phyloP scores from a whole-genome alignment of 2,329 filamentous ascomycete species.

The Trichophaea hybrida region DNA sequence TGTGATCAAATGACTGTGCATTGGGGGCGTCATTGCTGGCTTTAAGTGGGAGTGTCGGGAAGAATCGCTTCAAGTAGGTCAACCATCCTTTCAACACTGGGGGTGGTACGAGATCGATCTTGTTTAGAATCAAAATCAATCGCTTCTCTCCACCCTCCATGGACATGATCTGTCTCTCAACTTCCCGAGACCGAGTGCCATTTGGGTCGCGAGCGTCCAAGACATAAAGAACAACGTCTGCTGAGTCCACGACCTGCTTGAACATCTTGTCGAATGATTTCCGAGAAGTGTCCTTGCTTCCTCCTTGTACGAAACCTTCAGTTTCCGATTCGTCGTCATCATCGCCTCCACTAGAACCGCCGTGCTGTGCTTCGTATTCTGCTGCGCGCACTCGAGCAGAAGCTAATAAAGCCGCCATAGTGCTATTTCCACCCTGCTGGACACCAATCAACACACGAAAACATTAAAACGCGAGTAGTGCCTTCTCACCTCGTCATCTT shows the following conservation, averaged over 20 bases:
- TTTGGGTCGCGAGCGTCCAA: conserved; percentile 85
- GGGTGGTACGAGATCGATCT: conserved; percentile 80
- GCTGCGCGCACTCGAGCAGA: conserved; percentile 66
- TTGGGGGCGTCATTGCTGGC: conserved; percentile 71
- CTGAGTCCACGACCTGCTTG: conserved; percentile 77
- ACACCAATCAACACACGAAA: background rate
- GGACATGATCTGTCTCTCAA: conserved; percentile 85
- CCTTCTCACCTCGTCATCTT: conserved; percentile 33
- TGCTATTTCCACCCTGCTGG: conserved; percentile 31
- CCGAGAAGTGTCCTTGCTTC: conserved; percentile 50
- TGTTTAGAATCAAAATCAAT: conserved; percentile 84
- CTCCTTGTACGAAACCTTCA: conserved; percentile 5
- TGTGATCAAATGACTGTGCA: conserved; percentile 83
- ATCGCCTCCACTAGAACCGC: conserved; percentile 41
- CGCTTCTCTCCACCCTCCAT: conserved; percentile 70
- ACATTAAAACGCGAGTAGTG: background rate
- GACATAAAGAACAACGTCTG: conserved; percentile 85
- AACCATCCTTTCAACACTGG: conserved; percentile 75
- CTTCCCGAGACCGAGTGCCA: conserved; percentile 75
- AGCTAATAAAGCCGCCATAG: conserved; percentile 80
- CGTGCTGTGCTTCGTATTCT: conserved; percentile 54
- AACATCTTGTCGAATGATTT: conserved; percentile 92
- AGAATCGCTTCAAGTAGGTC: conserved; percentile 67
- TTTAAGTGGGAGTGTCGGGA: conserved; percentile 79
- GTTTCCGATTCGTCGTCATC: conserved; percentile 28